These are phyloP conservation scores for Saururus chinensis DNA, from an alignment of 164 flowering plant species.

Conservation along the genomic window DNA sequence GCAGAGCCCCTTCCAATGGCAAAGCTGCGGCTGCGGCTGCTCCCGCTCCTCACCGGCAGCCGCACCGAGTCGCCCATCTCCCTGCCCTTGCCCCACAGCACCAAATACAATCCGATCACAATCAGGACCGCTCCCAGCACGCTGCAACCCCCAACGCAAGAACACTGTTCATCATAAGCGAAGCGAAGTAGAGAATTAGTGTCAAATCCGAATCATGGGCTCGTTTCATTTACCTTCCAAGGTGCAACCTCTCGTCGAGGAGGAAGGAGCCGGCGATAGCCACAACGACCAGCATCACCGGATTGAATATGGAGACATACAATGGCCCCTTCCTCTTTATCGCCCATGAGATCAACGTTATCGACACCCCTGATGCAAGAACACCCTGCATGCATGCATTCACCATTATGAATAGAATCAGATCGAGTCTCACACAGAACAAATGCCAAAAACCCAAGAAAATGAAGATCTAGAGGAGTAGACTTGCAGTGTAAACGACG, in stretches of 20 bases:
- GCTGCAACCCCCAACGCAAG: no score
- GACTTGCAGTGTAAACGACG: conserved; percentile 31
- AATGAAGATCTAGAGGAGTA: no score
- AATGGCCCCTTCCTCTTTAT: conserved; percentile 41
- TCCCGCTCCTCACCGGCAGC: background rate
- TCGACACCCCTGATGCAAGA: conserved; percentile 31
- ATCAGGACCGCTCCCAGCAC: conserved; percentile 31
- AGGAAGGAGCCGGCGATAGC: conserved; percentile 33
- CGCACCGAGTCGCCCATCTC: conserved; percentile 18
- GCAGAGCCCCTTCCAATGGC: background rate
- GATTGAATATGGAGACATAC: conserved; percentile 44
- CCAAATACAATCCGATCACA: conserved; percentile 31
- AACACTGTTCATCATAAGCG: no score
- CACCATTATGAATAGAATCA: no score
- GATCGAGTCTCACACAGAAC: no score
- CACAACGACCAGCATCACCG: conserved; percentile 42
- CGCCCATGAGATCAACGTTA: conserved; percentile 37
- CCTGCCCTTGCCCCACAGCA: conserved; percentile 44
- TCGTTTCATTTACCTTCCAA: conserved; percentile 30
- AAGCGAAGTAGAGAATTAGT: no score
- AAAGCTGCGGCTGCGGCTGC: background rate
- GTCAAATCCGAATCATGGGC: background rate
- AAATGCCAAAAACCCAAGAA: no score
- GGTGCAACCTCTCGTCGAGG: conserved; percentile 30
- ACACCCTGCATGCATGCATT: conserved; percentile 34